Conservation (phyloP, 495 filamentous ascomycete species). For the Parmelia sp. region DNA sequence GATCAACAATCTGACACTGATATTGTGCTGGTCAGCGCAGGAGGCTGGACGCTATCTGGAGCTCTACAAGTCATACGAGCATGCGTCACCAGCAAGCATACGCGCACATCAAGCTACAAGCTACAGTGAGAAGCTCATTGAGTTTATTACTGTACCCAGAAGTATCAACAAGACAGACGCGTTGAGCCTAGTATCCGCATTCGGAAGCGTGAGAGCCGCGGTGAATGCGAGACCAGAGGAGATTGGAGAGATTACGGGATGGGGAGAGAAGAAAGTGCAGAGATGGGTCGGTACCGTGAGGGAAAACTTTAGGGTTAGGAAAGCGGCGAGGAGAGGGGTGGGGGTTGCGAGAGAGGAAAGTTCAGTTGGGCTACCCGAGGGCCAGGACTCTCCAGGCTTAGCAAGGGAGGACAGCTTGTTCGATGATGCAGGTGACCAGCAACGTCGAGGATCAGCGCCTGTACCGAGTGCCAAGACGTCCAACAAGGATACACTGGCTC, state of each 20-base stretch:
- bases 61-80: conserved; percentile 86
- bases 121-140: conserved; percentile 83
- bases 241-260: conserved; percentile 72
- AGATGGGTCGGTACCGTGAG: conserved; percentile 73
- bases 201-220: conserved; percentile 78
- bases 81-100: conserved; percentile 74
- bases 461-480: conserved; percentile 36
- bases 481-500: conserved; percentile 31
- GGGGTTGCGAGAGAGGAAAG: conserved; percentile 29
- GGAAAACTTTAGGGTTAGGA: conserved; percentile 73
- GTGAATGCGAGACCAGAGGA: conserved; percentile 85
- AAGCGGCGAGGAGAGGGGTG: conserved; percentile 51
- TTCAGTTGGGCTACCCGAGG: conserved; percentile 23
- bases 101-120: conserved; percentile 71
- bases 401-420: conserved; percentile 25
- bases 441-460: conserved; percentile 30
- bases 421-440: conserved; percentile 23
- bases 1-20: conserved; percentile 84
- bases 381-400: conserved; percentile 26
- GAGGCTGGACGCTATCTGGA: conserved; percentile 93
- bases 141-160: conserved; percentile 84
- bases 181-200: conserved; percentile 74
- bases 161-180: conserved; percentile 94
- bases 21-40: conserved; percentile 87
- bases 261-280: conserved; percentile 92